Evolutionary conservation across 1,284 basidiomycete species (phyloP).

Genomic region (Vanrija sp.): DNA sequence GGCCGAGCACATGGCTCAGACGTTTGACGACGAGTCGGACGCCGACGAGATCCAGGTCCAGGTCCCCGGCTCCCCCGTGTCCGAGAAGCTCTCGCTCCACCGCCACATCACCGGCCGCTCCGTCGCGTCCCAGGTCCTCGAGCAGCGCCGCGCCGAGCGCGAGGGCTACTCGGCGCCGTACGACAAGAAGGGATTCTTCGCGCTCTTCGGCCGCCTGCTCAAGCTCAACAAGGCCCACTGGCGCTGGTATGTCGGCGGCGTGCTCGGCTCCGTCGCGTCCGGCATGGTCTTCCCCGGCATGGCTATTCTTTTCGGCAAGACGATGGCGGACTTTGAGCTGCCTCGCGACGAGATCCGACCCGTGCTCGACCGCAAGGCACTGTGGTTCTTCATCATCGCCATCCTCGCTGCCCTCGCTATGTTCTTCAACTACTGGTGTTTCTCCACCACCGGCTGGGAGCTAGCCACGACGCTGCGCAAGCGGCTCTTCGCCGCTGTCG

Average conservation of each 20-base stretch:
- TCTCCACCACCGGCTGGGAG: constrained; percentile 62
- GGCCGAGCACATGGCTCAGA: not conserved
- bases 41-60: not conserved
- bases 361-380: constrained; percentile 38
- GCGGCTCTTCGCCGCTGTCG: constrained; percentile 66
- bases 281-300: constrained; percentile 85
- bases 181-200: not conserved
- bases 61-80: not conserved
- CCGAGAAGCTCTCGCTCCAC: not conserved
- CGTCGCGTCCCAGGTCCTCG: not conserved
- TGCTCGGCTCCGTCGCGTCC: constrained; percentile 32
- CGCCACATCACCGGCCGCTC: not conserved
- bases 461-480: constrained; percentile 66
- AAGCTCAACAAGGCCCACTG: constrained; percentile 40
- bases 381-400: constrained; percentile 82
- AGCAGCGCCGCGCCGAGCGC: not conserved
- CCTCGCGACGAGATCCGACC: constrained; percentile 23
- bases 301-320: constrained; percentile 71
- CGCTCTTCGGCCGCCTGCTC: constrained; percentile 5
- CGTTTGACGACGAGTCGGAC: not conserved
- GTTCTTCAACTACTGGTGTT: constrained; percentile 64
- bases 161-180: not conserved
- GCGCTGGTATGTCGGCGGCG: constrained; percentile 40
- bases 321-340: constrained; percentile 62
- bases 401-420: constrained; percentile 63